Evolutionary conservation across 2,329 filamentous ascomycete genomes (phyloP), one percentile per base, ranked within the genome.

Genomic region (Trichoderma atrobrunneum): DNA sequence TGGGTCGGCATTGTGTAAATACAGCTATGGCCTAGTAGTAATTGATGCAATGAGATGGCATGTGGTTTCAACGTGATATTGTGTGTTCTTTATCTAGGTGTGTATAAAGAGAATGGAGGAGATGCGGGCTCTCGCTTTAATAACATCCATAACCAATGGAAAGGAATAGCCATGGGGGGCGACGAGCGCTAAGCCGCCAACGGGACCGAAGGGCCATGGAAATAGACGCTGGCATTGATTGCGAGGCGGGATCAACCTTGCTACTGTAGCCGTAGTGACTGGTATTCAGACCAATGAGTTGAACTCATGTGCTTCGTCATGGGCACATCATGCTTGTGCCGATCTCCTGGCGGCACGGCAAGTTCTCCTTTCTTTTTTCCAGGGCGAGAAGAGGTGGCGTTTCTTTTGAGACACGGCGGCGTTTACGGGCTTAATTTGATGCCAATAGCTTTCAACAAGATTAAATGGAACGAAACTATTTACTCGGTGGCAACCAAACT

Each of bases 1-100:
- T 32, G 36, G 36, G 66, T 61, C 66, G 66, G 61, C 48, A 57
- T 57, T 64, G 48, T 71, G 69, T 64, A 62, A 32, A 69, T 61
- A 69, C 66, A 39, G 39, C 59, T 63, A 48, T 60, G 43, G 16
- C 34, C 11, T 61, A 36, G 30, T 67, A 48, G 26, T 69, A 69
- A 69, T 61, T 69, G 66, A 69, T 69, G 39, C 66, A 66, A 69
- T 69, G 66, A 69, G 66, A 60, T 69, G 66, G 66, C 48, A 21
- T 12, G 26, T 43, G 21, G 11, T 48, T 28, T 8, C 28, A 24
- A 28, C 16, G 26, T 60, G 11, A 54, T 54, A 21, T 51, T 21
- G n/a, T 54, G n/a, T 54, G 48, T 14, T 5, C 3, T 54, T 5
- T 14, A 21, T 36, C 34, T 7, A 34, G 11, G 6, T 11, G 8